These are phyloP conservation scores for Stagonosporopsis rhizophila DNA, from an alignment of 2,329 filamentous ascomycete genomes.

Conservation along the genomic window DNA sequence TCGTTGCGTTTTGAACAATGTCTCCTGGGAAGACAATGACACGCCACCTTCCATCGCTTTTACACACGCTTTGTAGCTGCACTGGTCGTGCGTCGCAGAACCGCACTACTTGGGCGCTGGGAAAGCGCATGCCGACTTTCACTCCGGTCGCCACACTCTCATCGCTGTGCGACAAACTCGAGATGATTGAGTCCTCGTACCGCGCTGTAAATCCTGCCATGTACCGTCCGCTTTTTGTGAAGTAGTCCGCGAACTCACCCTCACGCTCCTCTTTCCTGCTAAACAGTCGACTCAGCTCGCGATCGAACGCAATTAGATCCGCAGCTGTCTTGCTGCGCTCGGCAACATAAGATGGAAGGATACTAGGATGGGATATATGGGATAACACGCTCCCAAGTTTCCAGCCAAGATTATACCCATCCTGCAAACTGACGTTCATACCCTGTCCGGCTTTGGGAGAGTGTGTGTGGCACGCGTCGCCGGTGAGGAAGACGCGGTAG, in stretches of 20 bases:
- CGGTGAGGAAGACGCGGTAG: constrained; percentile 71
- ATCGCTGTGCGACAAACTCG: constrained; percentile 42
- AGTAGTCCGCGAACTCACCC: constrained; percentile 63
- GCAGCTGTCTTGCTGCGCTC: constrained; percentile 58
- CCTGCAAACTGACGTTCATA: constrained; percentile 67
- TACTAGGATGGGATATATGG: constrained; percentile 60
- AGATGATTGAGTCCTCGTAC: constrained; percentile 62
- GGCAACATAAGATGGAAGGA: constrained; percentile 68
- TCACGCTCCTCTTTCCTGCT: constrained; percentile 54
- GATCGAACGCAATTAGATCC: constrained; percentile 68
- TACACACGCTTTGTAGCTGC: constrained; percentile 59
- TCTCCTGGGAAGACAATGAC: constrained; percentile 59
- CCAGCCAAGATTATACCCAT: constrained; percentile 66
- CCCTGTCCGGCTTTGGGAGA: constrained; percentile 75
- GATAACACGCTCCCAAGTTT: constrained; percentile 55
- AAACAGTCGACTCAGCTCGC: constrained; percentile 61
- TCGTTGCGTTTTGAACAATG: constrained; percentile 37
- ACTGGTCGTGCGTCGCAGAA: constrained; percentile 66
- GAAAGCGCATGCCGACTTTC: constrained; percentile 58
- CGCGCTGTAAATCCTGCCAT: constrained; percentile 65
- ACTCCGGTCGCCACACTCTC: constrained; percentile 49
- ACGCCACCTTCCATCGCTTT: constrained; percentile 61
- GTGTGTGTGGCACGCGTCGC: constrained; percentile 73
- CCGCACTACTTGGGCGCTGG: constrained; percentile 65
- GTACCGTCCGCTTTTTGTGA: constrained; percentile 64